Percentiles rank a stretch among this genome's conserved stretches.
Conservation (phyloP, 1,139 yeast genomes). For the Yamadazyma conglobata region DNA sequence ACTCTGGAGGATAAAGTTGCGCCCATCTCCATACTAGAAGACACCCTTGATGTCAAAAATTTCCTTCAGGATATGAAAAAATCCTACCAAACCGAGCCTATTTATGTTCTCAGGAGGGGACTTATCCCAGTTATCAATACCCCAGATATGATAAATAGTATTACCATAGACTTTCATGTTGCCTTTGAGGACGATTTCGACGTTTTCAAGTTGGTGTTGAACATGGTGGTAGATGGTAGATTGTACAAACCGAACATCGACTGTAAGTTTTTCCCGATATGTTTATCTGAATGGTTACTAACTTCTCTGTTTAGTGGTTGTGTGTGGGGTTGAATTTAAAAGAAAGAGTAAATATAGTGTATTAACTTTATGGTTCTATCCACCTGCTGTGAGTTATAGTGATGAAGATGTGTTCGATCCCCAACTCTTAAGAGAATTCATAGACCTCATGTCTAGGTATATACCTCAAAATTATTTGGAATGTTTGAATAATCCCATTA, state of each 20-base stretch:
- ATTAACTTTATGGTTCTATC: constrained; percentile 22
- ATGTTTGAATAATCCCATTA: no score
- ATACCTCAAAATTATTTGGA: no score
- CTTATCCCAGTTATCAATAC: constrained; percentile 15
- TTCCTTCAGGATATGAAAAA: constrained; percentile 9
- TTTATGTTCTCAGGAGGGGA: constrained; percentile 17
- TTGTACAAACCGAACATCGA: constrained; percentile 16
- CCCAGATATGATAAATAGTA: constrained; percentile 8
- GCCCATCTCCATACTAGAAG: constrained; percentile 14
- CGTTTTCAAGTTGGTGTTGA: constrained; percentile 12
- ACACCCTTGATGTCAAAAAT: constrained; percentile 16
- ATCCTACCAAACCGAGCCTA: constrained; percentile 6
- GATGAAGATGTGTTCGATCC: constrained; percentile 11
- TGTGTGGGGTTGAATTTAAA: constrained; percentile 21
- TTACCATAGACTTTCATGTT: constrained; percentile 15
- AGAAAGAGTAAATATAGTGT: constrained; percentile 17
- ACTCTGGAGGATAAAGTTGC: constrained; percentile 6
- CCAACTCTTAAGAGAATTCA: constrained; percentile 7
- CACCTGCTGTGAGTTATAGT: constrained; percentile 12
- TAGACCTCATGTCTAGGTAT: no score
- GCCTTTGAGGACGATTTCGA: constrained; percentile 11
- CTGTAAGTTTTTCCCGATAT: constrained; percentile 13
- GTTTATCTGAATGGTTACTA: neutral
- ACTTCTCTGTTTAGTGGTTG: constrained; percentile 13
- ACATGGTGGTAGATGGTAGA: constrained; percentile 13